phyloP scores from a whole-genome alignment of 164 flowering plant genomes.

The Chimonanthus salicifolius region DNA sequence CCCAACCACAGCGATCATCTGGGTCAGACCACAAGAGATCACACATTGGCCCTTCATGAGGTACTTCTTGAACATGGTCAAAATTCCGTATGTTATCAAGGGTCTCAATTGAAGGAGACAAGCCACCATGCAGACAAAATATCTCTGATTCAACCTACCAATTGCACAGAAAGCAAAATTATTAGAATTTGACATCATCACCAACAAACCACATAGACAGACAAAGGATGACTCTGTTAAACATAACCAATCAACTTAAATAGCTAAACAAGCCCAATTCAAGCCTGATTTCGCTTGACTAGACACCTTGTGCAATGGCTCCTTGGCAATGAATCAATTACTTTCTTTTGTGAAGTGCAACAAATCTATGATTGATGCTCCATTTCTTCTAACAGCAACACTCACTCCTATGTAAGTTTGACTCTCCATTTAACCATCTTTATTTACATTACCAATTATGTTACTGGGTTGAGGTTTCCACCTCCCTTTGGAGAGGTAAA shows the following conservation, averaged over 20 bases:
- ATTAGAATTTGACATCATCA: not conserved
- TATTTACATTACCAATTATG: no score
- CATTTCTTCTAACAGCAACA: no score
- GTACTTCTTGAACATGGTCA: slow-evolving; percentile 97
- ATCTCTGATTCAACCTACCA: slow-evolving; percentile 91
- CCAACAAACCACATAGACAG: not conserved
- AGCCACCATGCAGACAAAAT: slow-evolving; percentile 93
- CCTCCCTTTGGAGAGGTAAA: no score
- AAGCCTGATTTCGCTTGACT: not conserved
- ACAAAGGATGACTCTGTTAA: not conserved
- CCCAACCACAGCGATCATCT: slow-evolving; percentile 98
- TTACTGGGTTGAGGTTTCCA: no score
- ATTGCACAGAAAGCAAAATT: not conserved
- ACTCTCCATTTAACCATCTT: no score
- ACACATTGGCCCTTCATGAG: slow-evolving; percentile 96
- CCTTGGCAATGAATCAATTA: no score
- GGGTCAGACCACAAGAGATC: slow-evolving; percentile 97
- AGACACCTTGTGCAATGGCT: no score
- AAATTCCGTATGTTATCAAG: slow-evolving; percentile 85
- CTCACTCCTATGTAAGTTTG: no score
- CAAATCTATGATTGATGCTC: no score
- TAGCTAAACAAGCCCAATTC: not conserved
- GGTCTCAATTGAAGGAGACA: slow-evolving; percentile 95
- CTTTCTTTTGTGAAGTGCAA: no score
- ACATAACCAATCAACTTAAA: not conserved